Conservation (phyloP, 2,329 filamentous ascomycete species). For the Nannizziopsis arthrosporioides region DNA sequence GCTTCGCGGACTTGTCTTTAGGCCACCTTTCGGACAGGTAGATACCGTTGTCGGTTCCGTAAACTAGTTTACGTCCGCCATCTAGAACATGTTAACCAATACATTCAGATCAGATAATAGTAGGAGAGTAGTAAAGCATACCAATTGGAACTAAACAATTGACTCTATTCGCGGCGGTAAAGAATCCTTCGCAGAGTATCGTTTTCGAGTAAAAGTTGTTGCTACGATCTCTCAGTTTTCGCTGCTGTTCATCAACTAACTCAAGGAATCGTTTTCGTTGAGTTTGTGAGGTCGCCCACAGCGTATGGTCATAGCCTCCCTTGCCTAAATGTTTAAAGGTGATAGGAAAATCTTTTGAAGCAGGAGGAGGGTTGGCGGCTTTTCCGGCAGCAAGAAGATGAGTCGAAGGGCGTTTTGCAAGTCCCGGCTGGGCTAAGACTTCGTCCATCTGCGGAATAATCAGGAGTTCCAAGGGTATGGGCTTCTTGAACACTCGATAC, state of each 20-base stretch:
- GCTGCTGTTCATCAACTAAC: conserved; percentile 82
- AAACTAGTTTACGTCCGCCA: conserved; percentile 85
- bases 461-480: conserved; percentile 85
- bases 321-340: conserved; percentile 94
- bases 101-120: conserved; percentile 3
- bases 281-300: conserved; percentile 75
- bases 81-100: conserved; percentile 43
- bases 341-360: conserved; percentile 72
- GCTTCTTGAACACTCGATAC: conserved; percentile 86
- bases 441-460: conserved; percentile 97
- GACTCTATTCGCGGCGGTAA: conserved; percentile 76
- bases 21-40: conserved; percentile 84
- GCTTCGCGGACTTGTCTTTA: conserved; percentile 61
- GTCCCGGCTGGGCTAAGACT: conserved; percentile 67
- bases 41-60: conserved; percentile 87
- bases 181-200: conserved; percentile 72
- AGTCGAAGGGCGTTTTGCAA: conserved; percentile 77
- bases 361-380: conserved; percentile 37
- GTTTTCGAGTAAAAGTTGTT: conserved; percentile 60
- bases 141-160: conserved; percentile 90
- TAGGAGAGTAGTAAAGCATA: conserved; percentile 37
- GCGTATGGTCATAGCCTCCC: conserved; percentile 81
- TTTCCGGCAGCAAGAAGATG: conserved; percentile 60
- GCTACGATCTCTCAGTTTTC: conserved; percentile 61
- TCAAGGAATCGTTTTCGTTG: conserved; percentile 95